These are phyloP conservation scores for Ophiocordyceps camponoti-rufipedis DNA, from an alignment of 2,329 filamentous ascomycete species.

Conservation along the genomic window DNA sequence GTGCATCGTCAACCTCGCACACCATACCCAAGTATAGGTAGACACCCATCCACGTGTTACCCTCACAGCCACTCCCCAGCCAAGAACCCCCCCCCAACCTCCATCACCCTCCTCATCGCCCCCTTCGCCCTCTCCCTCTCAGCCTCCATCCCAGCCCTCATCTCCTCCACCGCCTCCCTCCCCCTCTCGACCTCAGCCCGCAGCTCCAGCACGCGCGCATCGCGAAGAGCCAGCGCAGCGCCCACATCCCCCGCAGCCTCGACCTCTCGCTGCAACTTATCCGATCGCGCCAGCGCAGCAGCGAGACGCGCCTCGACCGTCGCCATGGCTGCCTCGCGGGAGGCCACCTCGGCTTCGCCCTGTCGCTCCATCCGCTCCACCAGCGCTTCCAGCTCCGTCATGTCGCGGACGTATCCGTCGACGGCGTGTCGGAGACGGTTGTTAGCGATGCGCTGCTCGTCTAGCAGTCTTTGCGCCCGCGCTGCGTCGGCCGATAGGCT, in stretches of 20 bases:
- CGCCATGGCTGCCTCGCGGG: conserved; percentile 14
- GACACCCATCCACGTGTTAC: too few relatives aligned
- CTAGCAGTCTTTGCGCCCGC: conserved; percentile 14
- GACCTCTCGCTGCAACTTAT: conserved; percentile 20
- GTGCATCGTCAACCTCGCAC: too few relatives aligned
- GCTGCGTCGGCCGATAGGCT: conserved; percentile 23
- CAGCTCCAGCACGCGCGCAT: conserved; percentile 17
- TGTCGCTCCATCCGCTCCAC: conserved; percentile 28
- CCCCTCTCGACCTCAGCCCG: neutral
- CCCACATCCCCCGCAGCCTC: conserved; percentile 15
- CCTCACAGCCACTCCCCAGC: conserved; percentile 9
- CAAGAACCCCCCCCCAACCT: neutral
- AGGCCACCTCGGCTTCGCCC: conserved; percentile 12
- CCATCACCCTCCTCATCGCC: neutral
- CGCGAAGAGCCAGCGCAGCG: conserved; percentile 28
- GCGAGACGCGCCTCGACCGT: conserved; percentile 23
- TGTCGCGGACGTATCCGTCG: conserved; percentile 33
- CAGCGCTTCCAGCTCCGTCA: conserved; percentile 32
- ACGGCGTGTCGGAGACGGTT: conserved; percentile 32
- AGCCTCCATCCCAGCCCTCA: neutral
- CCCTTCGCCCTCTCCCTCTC: neutral
- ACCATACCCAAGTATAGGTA: too few relatives aligned
- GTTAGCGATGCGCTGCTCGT: conserved; percentile 25
- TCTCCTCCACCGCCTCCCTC: neutral
- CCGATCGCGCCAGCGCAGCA: conserved; percentile 18